Evolutionary conservation across 177 flowering plant species (phyloP).

Genomic region (Tripterygium wilfordii): DNA sequence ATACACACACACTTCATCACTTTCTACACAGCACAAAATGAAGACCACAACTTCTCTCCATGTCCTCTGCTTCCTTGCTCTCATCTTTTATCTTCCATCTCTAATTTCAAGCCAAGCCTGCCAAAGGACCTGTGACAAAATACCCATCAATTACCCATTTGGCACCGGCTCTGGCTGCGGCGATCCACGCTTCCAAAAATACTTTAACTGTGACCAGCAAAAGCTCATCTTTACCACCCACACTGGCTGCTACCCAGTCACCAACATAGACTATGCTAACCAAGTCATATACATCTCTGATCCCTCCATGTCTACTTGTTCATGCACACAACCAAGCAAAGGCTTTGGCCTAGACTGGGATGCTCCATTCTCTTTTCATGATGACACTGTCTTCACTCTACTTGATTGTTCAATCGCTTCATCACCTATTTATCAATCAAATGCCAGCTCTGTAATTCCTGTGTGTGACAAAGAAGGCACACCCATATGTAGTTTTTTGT

Average conservation of each 20-base stretch:
- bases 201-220: constrained; percentile 38
- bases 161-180: constrained; percentile 70
- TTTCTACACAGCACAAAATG: no score
- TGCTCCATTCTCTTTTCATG: constrained; percentile 64
- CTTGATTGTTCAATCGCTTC: constrained; percentile 54
- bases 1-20: no score
- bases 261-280: constrained; percentile 46
- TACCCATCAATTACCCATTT: constrained; percentile 51
- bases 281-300: constrained; percentile 50
- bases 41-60: constrained; percentile 10
- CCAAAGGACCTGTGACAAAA: constrained; percentile 44
- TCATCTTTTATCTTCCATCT: constrained; percentile 20
- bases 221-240: constrained; percentile 51
- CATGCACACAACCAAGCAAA: constrained; percentile 48
- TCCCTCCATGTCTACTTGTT: constrained; percentile 69
- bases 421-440: constrained; percentile 39
- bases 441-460: constrained; percentile 17
- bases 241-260: constrained; percentile 54
- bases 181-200: constrained; percentile 54
- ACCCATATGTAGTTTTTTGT: constrained; percentile 48
- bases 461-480: constrained; percentile 43
- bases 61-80: constrained; percentile 14
- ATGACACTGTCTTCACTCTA: constrained; percentile 49
- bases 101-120: constrained; percentile 40
- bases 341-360: constrained; percentile 77